These are phyloP conservation scores for Suillus spraguei DNA, from an alignment of 768 basidiomycete genomes.

Conservation along the genomic window DNA sequence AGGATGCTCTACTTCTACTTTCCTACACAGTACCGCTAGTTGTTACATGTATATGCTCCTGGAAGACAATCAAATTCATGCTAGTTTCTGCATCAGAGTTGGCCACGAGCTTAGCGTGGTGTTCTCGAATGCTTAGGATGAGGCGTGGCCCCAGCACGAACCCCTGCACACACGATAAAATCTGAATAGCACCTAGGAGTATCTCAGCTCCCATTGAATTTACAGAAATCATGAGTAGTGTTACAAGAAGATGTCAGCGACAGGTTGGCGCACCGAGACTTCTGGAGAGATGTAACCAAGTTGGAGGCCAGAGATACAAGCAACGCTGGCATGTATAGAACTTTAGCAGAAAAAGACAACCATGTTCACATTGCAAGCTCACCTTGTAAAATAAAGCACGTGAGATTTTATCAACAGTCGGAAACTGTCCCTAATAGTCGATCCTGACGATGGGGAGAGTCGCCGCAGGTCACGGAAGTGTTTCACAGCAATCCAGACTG, in stretches of 20 bases:
- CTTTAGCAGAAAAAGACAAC: not conserved
- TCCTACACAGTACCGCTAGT: too few relatives aligned
- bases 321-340: not conserved
- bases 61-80: too few relatives aligned
- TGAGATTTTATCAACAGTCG: not conserved
- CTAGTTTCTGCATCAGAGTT: too few relatives aligned
- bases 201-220: too few relatives aligned
- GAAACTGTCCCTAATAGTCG: not conserved
- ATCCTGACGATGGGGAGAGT: not conserved
- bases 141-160: slow-evolving; percentile 2
- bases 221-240: not conserved
- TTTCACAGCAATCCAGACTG: not conserved
- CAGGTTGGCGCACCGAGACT: not conserved
- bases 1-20: too few relatives aligned
- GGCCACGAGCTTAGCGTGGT: not conserved
- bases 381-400: not conserved
- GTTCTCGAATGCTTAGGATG: not conserved
- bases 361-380: not conserved
- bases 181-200: not conserved
- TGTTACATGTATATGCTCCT: too few relatives aligned
- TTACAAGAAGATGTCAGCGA: not conserved
- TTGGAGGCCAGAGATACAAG: not conserved
- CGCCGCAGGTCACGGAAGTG: not conserved
- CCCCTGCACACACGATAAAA: not conserved
- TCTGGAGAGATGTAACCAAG: not conserved